phyloP scores from a whole-genome alignment of 2,329 filamentous ascomycete species.

The Chalaropsis thielavioides region DNA sequence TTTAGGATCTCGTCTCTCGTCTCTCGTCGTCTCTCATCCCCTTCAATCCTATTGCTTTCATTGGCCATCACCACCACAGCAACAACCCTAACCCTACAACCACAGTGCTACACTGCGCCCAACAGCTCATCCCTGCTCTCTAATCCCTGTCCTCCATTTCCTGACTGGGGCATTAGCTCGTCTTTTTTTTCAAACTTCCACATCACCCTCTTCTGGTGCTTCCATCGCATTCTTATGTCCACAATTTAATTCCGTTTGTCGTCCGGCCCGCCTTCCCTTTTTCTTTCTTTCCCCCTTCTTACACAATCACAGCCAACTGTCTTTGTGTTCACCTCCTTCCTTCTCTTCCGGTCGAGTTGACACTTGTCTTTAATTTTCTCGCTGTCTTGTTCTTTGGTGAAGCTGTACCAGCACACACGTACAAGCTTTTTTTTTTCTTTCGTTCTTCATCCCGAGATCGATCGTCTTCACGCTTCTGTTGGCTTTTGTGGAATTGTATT shows the following conservation, averaged over 20 bases:
- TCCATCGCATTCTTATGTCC: conserved; percentile 6
- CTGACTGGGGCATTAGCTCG: background rate
- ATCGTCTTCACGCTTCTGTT: conserved; percentile 1
- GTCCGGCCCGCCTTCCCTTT: background rate
- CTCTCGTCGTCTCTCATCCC: too few relatives aligned
- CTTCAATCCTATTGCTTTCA: background rate
- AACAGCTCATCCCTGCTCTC: background rate
- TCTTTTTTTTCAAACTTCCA: conserved; percentile 15
- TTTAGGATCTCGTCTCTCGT: too few relatives aligned
- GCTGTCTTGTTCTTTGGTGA: background rate
- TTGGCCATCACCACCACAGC: background rate
- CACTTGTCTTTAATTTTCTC: conserved; percentile 2
- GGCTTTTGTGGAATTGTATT: background rate
- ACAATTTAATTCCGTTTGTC: conserved; percentile 5
- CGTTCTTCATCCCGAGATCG: background rate
- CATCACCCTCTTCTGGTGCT: conserved; percentile 18
- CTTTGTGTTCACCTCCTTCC: background rate
- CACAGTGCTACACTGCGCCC: background rate
- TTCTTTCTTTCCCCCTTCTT: conserved; percentile 4
- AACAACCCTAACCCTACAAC: background rate
- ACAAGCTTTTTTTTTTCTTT: background rate
- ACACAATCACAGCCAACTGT: background rate
- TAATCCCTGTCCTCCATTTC: background rate
- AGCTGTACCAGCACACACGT: background rate
- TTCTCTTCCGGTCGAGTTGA: conserved; percentile 11